Evolutionary conservation across 306 rosid genomes (phyloP).

Genomic region (Malus asiatica): DNA sequence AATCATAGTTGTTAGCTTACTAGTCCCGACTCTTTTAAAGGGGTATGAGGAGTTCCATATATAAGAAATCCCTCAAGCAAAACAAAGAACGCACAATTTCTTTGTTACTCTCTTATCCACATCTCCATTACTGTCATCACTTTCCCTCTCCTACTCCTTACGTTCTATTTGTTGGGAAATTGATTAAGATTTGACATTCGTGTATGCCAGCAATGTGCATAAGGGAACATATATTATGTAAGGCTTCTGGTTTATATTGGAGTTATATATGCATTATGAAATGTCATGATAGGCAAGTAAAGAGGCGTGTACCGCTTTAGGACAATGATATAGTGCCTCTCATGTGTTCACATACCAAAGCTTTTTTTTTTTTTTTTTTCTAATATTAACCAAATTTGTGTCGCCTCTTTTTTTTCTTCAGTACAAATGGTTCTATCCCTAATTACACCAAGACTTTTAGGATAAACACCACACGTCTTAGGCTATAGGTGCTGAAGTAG

Average conservation of each 20-base stretch:
- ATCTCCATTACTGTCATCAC: neutral
- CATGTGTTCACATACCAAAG: neutral
- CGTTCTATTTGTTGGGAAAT: too few species aligned
- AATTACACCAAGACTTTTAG: too few species aligned
- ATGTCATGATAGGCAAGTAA: neutral
- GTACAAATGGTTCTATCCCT: too few species aligned
- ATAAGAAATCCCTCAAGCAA: neutral
- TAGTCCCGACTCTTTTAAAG: neutral
- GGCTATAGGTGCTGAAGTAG: too few species aligned
- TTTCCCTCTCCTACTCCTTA: neutral
- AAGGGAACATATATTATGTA: neutral
- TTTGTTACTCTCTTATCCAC: neutral
- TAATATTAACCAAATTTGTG: neutral
- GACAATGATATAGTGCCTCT: neutral
- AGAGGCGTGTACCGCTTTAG: neutral
- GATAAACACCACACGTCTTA: too few species aligned
- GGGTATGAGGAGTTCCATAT: neutral
- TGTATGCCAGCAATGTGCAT: neutral
- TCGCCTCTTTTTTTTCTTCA: too few species aligned
- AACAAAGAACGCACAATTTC: neutral
- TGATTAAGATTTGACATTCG: too few species aligned
- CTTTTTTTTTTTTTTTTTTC: too few species aligned
- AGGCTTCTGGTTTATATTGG: neutral
- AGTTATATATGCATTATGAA: too few species aligned
- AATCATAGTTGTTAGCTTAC: neutral